These are phyloP conservation scores for Naumovozyma dairenensis DNA, from an alignment of 805 yeast species.

Conservation along the genomic window DNA sequence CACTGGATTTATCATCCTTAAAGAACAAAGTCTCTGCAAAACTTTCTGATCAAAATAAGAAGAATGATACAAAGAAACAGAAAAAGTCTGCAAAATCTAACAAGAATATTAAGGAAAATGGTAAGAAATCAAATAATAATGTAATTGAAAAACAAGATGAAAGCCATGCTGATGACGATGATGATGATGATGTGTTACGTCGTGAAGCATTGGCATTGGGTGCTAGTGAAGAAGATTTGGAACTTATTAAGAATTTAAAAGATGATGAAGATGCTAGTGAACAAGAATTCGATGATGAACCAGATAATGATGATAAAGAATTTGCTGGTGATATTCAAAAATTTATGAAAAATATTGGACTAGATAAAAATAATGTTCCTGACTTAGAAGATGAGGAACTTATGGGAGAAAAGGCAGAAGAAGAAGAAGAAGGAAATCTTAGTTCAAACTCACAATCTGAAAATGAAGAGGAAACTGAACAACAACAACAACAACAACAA, in stretches of 20 bases:
- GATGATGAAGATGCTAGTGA: slow-evolving; percentile 39
- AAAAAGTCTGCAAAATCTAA: slow-evolving; percentile 17
- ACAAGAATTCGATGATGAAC: slow-evolving; percentile 31
- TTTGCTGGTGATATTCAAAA: slow-evolving; percentile 46
- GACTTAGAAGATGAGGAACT: slow-evolving; percentile 23
- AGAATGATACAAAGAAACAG: slow-evolving; percentile 12
- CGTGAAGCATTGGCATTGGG: slow-evolving; percentile 75
- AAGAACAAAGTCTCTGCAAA: slow-evolving; percentile 56
- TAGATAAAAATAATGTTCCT: slow-evolving; percentile 33
- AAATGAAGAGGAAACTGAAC: slow-evolving; percentile 24
- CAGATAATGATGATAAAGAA: slow-evolving; percentile 28
- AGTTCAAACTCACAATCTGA: slow-evolving; percentile 18
- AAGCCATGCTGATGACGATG: slow-evolving; percentile 12
- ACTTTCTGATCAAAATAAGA: slow-evolving; percentile 27
- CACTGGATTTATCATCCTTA: slow-evolving; percentile 38
- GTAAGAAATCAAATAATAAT: slow-evolving; percentile 11
- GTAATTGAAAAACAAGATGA: slow-evolving; percentile 7
- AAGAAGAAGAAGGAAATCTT: slow-evolving; percentile 13
- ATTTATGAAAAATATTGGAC: slow-evolving; percentile 62
- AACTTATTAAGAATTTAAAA: slow-evolving; percentile 45
- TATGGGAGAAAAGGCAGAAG: slow-evolving; percentile 19
- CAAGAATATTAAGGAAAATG: slow-evolving; percentile 16
- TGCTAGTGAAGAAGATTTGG: slow-evolving; percentile 76
- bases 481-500: slow-evolving; percentile 17
- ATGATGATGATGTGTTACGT: slow-evolving; percentile 32